A percentile compares a stretch with the other conserved stretches of the same genome.
Conservation (phyloP, 345 rosid genomes). For the Atalantia buxifolia region DNA sequence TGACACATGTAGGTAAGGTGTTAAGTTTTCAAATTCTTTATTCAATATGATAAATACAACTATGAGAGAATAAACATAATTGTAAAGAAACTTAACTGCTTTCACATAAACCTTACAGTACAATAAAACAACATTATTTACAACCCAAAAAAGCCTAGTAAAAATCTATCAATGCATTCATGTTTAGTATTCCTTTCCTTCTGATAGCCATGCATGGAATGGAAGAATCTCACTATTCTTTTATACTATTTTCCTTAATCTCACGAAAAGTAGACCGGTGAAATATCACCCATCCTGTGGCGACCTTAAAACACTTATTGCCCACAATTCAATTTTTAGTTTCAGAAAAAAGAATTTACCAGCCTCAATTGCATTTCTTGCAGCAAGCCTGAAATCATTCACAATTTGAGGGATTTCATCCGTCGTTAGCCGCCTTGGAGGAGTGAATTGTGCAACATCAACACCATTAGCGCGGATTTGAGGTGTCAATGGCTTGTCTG, state of each 20-base stretch:
- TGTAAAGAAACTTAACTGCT: neutral
- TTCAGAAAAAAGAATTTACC: slow-evolving; percentile 31
- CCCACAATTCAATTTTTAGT: no score
- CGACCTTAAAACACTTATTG: neutral
- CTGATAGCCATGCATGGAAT: neutral
- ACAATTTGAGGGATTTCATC: slow-evolving; percentile 69
- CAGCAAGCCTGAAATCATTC: slow-evolving; percentile 67
- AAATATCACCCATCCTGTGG: neutral
- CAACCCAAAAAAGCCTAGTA: no score
- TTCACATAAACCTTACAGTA: no score
- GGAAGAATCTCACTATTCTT: neutral
- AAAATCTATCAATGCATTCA: no score
- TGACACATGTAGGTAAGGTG: neutral
- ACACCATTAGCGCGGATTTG: slow-evolving; percentile 38
- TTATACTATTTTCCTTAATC: neutral
- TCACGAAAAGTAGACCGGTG: no score
- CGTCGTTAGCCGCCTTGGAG: slow-evolving; percentile 54
- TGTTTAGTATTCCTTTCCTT: neutral
- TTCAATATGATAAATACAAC: neutral
- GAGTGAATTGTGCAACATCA: slow-evolving; percentile 36
- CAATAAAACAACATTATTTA: no score
- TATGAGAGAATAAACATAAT: no score
- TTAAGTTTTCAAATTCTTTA: neutral
- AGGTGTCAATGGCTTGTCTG: slow-evolving; percentile 57
- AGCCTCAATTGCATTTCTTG: slow-evolving; percentile 76